Percentiles rank a stretch among this genome's conserved stretches.
phyloP scores from a whole-genome alignment of 768 basidiomycete genomes.

The Termitomyces sp. region DNA sequence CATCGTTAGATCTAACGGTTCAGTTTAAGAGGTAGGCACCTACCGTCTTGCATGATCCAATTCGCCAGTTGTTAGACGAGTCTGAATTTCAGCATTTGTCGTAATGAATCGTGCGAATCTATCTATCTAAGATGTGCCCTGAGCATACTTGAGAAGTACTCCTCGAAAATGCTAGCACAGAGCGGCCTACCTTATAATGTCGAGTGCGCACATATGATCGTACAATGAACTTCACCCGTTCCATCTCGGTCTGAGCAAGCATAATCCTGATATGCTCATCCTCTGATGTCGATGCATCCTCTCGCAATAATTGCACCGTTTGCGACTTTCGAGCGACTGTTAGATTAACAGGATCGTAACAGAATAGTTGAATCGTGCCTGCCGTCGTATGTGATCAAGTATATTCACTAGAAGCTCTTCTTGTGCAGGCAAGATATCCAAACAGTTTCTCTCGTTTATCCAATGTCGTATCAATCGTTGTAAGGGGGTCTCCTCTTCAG shows the following conservation, averaged over 20 bases:
- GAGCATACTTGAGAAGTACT: conserved; percentile 16
- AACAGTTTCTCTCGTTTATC: conserved; percentile 82
- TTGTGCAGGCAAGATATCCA: conserved; percentile 72
- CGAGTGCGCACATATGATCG: conserved; percentile 85
- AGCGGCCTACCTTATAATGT: conserved; percentile 65
- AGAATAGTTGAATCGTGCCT: conserved; percentile 25
- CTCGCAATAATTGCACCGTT: conserved; percentile 67
- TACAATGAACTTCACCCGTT: conserved; percentile 89
- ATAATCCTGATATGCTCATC: conserved; percentile 92
- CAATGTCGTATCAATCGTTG: conserved; percentile 74
- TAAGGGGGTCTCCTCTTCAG: conserved; percentile 49
- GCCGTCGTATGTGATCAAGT: conserved; percentile 74
- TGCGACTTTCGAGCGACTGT: conserved; percentile 49
- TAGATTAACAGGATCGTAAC: not conserved
- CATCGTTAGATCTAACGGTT: not conserved
- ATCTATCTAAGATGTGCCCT: conserved; percentile 60
- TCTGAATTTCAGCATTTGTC: conserved; percentile 64
- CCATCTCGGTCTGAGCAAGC: conserved; percentile 92
- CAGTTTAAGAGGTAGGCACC: conserved; percentile 11
- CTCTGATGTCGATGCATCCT: conserved; percentile 80
- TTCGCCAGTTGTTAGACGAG: conserved; percentile 78
- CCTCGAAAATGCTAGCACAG: not conserved
- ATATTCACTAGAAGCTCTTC: conserved; percentile 60
- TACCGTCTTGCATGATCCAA: conserved; percentile 75
- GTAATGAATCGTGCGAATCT: conserved; percentile 79